These are phyloP conservation scores for Apiotrichum akiyoshidainum DNA, from an alignment of 1,284 basidiomycete species.

Conservation along the genomic window DNA sequence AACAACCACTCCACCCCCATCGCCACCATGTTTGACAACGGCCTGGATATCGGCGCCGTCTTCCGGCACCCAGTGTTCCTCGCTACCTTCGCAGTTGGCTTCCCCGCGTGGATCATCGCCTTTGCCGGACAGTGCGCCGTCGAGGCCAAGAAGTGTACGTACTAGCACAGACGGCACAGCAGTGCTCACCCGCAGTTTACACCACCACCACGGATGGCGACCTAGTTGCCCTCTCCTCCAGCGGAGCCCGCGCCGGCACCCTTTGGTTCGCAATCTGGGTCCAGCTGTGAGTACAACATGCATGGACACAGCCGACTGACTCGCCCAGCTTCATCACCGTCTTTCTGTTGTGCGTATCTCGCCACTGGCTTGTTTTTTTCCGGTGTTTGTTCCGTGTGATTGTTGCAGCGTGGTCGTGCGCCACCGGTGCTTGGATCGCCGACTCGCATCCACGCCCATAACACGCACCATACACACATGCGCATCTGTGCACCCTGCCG, in stretches of 20 bases:
- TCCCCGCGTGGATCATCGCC: conserved; percentile 88
- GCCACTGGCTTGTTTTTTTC: neutral
- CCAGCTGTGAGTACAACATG: conserved; percentile 33
- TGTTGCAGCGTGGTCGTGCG: neutral
- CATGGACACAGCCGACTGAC: neutral
- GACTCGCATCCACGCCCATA: too few species aligned
- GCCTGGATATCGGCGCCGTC: conserved; percentile 53
- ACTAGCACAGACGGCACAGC: neutral
- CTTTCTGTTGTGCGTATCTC: conserved; percentile 42
- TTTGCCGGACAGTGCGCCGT: conserved; percentile 57
- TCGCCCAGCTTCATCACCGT: conserved; percentile 32
- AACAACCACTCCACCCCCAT: neutral
- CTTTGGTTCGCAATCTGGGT: conserved; percentile 88
- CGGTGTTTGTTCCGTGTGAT: neutral
- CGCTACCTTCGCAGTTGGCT: conserved; percentile 74
- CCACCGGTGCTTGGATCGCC: neutral
- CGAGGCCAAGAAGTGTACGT: conserved; percentile 13
- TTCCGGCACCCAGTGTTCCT: conserved; percentile 86
- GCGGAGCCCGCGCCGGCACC: conserved; percentile 50
- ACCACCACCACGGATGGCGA: too few species aligned
- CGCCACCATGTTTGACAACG: conserved; percentile 30
- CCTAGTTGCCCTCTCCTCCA: too few species aligned
- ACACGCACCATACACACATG: too few species aligned
- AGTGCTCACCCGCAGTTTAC: neutral
- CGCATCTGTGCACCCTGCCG: neutral